Conservation (phyloP, 768 basidiomycete species). For the Xerocomellus dryophilus region DNA sequence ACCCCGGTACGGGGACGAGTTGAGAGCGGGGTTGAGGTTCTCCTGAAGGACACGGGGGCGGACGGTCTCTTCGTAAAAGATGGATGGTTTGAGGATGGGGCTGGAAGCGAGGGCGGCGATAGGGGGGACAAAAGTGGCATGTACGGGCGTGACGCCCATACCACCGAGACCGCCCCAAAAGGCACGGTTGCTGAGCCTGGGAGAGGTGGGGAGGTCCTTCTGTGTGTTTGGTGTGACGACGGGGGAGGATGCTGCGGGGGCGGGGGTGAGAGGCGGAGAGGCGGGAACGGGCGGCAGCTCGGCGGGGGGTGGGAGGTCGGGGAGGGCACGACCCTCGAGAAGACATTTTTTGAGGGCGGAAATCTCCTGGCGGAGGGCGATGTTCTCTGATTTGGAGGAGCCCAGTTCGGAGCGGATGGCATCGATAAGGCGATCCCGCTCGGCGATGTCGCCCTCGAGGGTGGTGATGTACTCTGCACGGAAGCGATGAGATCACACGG, state of each 20-base stretch:
- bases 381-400: slow-evolving; percentile 74
- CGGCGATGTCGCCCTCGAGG: slow-evolving; percentile 89
- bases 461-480: slow-evolving; percentile 85
- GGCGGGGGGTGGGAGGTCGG: slow-evolving; percentile 45
- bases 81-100: slow-evolving; percentile 30
- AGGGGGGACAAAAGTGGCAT: slow-evolving; percentile 80
- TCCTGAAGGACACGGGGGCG: slow-evolving; percentile 23
- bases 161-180: slow-evolving; percentile 84
- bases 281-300: slow-evolving; percentile 36
- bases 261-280: slow-evolving; percentile 40
- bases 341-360: slow-evolving; percentile 69
- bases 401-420: slow-evolving; percentile 84
- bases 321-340: slow-evolving; percentile 58
- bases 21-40: slow-evolving; percentile 29
- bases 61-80: slow-evolving; percentile 30
- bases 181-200: slow-evolving; percentile 45
- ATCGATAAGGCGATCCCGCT: slow-evolving; percentile 87
- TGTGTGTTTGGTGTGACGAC: slow-evolving; percentile 66
- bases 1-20: slow-evolving; percentile 7
- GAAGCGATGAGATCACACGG: neutral
- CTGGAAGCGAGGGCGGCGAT: slow-evolving; percentile 36
- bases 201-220: slow-evolving; percentile 71
- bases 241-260: slow-evolving; percentile 20
- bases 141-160: slow-evolving; percentile 79
- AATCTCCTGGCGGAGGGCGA: slow-evolving; percentile 77